Evolutionary conservation across 2,329 filamentous ascomycete genomes (phyloP).

Genomic region (Fusarium sp.): DNA sequence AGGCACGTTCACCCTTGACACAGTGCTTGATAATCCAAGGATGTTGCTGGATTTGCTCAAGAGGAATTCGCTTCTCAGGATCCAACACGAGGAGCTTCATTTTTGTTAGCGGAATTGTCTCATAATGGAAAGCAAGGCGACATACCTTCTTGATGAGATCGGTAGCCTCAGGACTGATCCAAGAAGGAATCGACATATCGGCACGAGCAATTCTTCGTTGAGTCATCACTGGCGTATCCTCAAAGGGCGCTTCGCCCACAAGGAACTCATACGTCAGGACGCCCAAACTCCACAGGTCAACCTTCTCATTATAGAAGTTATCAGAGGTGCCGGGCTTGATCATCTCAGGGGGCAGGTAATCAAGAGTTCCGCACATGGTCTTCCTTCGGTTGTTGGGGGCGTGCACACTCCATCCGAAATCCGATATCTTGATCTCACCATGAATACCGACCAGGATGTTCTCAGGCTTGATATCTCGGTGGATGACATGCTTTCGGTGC

Average conservation of each 20-base stretch:
- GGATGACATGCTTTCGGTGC: conserved; percentile 97
- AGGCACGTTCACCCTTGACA: conserved; percentile 70
- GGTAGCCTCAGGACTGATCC: conserved; percentile 89
- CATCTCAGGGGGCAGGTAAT: conserved; percentile 99
- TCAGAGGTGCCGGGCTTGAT: conserved; percentile 83
- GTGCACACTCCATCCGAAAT: conserved; percentile 99
- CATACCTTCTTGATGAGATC: conserved; percentile 92
- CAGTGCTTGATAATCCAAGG: conserved; percentile 99
- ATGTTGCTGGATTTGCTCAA: conserved; percentile 89
- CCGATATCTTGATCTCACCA: conserved; percentile 97
- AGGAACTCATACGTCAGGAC: conserved; percentile 97
- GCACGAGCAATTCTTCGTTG: conserved; percentile 88
- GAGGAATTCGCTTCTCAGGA: conserved; percentile 90
- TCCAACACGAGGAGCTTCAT: conserved; percentile 87
- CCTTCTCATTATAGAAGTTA: conserved; percentile 94
- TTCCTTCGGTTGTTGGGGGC: conserved; percentile 93
- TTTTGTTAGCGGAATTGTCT: conserved; percentile 36
- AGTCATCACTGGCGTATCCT: conserved; percentile 95
- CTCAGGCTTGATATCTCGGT: conserved; percentile 97
- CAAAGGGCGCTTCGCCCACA: conserved; percentile 95
- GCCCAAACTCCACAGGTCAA: conserved; percentile 95
- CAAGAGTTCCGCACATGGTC: conserved; percentile 96
- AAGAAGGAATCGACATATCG: conserved; percentile 93
- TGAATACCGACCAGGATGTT: conserved; percentile 97
- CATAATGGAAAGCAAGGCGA: neutral